phyloP scores from a whole-genome alignment of 768 basidiomycete genomes.

The Leccinum aurantiacum region DNA sequence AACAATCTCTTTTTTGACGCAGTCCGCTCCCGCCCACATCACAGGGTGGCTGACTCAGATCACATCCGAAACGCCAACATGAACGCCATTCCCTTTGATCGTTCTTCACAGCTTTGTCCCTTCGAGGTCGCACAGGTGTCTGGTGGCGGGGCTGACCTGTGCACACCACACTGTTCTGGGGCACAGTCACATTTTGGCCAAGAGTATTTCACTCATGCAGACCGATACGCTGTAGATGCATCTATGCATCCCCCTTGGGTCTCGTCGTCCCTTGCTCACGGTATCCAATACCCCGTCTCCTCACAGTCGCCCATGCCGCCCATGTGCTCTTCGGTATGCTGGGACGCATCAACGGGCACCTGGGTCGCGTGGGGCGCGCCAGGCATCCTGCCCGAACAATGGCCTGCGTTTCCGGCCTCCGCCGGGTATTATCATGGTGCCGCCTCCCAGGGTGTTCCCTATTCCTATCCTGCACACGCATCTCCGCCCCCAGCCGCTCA shows the following conservation, averaged over 20 bases:
- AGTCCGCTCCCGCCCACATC: slow-evolving; percentile 26
- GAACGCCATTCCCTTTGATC: slow-evolving; percentile 22
- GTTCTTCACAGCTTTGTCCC: slow-evolving; percentile 22
- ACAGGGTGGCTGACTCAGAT: slow-evolving; percentile 27
- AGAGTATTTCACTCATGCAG: slow-evolving; percentile 29
- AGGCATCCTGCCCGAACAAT: slow-evolving; percentile 29
- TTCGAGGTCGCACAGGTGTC: slow-evolving; percentile 20
- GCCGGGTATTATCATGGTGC: slow-evolving; percentile 28
- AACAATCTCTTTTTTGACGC: slow-evolving; percentile 43
- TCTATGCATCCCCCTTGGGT: slow-evolving; percentile 29
- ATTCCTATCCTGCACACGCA: slow-evolving; percentile 30
- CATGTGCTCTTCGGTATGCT: slow-evolving; percentile 29
- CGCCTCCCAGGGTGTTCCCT: slow-evolving; percentile 23
- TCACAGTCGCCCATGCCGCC: slow-evolving; percentile 30
- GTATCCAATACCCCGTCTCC: slow-evolving; percentile 30
- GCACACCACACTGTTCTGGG: slow-evolving; percentile 19
- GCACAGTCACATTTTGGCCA: slow-evolving; percentile 26
- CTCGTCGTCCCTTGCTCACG: slow-evolving; percentile 27
- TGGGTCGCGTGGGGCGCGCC: slow-evolving; percentile 33
- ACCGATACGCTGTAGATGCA: slow-evolving; percentile 22
- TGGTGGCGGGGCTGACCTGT: slow-evolving; percentile 28
- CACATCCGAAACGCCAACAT: slow-evolving; percentile 20
- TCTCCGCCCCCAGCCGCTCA: slow-evolving; percentile 24
- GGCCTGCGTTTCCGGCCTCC: slow-evolving; percentile 30
- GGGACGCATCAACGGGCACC: slow-evolving; percentile 30